A percentile compares a stretch with the other conserved stretches of the same genome.
Evolutionary conservation across 2,329 filamentous ascomycete species (phyloP).

Genomic region (Cadophora luteo-olivacea): DNA sequence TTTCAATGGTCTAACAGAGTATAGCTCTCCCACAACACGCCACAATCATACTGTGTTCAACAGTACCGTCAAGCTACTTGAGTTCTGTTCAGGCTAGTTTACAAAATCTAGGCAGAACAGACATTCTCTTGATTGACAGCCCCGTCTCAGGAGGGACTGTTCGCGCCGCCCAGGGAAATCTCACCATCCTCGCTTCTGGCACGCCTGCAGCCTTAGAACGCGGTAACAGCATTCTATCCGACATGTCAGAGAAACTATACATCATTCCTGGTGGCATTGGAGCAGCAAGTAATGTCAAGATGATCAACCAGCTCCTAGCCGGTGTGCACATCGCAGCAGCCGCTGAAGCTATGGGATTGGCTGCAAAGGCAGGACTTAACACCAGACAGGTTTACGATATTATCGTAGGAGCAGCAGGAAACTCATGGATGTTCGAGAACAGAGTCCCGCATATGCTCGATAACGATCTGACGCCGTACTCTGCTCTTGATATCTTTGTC

Average conservation of each 20-base stretch:
- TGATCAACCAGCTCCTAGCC: slow-evolving; percentile 67
- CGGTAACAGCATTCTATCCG: slow-evolving; percentile 63
- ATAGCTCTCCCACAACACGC: slow-evolving; percentile 60
- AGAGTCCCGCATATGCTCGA: slow-evolving; percentile 59
- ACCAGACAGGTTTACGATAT: slow-evolving; percentile 49
- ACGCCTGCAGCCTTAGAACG: slow-evolving; percentile 61
- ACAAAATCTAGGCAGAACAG: slow-evolving; percentile 58
- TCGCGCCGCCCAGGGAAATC: slow-evolving; percentile 71
- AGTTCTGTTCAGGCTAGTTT: slow-evolving; percentile 61
- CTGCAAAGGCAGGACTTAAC: slow-evolving; percentile 59
- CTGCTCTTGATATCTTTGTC: slow-evolving; percentile 47
- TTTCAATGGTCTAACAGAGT: neutral
- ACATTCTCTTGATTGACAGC: slow-evolving; percentile 71
- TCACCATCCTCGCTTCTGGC: slow-evolving; percentile 77
- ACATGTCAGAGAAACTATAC: slow-evolving; percentile 69
- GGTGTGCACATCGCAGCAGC: slow-evolving; percentile 66
- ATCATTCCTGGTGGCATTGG: slow-evolving; percentile 64
- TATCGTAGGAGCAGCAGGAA: slow-evolving; percentile 25
- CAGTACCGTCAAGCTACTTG: slow-evolving; percentile 71
- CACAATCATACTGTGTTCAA: slow-evolving; percentile 71
- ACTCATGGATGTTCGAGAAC: slow-evolving; percentile 61
- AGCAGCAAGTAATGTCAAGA: slow-evolving; percentile 65
- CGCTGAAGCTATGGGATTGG: slow-evolving; percentile 65
- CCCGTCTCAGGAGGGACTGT: slow-evolving; percentile 74
- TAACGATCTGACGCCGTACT: slow-evolving; percentile 53